A percentile compares a stretch with the other conserved stretches of the same genome.
Evolutionary conservation across 2,329 filamentous ascomycete species (phyloP).

Genomic region (Trichoderma atrobrunneum): DNA sequence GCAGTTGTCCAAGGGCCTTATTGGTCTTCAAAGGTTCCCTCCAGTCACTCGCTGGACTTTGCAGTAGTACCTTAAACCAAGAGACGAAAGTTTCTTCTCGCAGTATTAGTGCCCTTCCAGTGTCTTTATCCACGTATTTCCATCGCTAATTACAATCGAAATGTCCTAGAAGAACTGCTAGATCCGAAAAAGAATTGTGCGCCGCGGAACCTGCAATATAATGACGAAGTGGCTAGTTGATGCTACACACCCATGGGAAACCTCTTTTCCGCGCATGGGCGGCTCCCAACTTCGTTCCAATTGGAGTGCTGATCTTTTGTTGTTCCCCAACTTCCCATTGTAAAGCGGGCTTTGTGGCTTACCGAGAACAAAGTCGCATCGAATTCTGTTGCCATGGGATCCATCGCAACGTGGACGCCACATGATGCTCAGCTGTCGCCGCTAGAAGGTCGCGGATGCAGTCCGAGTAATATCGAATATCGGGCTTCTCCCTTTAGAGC

Average conservation of each 20-base stretch:
- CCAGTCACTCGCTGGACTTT: not conserved
- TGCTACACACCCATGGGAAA: not conserved
- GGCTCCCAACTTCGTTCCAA: not conserved
- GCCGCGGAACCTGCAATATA: not conserved
- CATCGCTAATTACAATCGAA: not conserved
- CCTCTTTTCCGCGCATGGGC: not conserved
- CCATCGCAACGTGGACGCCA: slow-evolving; percentile 11
- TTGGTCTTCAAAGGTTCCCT: not conserved
- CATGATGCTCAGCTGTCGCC: slow-evolving; percentile 8
- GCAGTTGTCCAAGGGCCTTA: not conserved
- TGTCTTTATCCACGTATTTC: not conserved
- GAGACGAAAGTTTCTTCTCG: not conserved
- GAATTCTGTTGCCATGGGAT: not conserved
- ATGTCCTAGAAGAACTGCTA: not conserved
- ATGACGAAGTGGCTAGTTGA: not conserved
- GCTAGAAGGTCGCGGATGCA: not conserved
- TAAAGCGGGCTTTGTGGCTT: not conserved
- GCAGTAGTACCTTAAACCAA: not conserved
- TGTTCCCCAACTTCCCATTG: not conserved
- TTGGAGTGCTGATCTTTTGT: not conserved
- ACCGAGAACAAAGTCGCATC: not conserved
- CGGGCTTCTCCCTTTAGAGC: not conserved
- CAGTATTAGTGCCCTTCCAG: not conserved
- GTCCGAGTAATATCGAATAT: not conserved
- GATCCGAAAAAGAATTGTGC: not conserved